A percentile compares a stretch with the other conserved stretches of the same genome.
phyloP scores from a whole-genome alignment of 2,329 filamentous ascomycete genomes.

The Exserohilum rostratum region DNA sequence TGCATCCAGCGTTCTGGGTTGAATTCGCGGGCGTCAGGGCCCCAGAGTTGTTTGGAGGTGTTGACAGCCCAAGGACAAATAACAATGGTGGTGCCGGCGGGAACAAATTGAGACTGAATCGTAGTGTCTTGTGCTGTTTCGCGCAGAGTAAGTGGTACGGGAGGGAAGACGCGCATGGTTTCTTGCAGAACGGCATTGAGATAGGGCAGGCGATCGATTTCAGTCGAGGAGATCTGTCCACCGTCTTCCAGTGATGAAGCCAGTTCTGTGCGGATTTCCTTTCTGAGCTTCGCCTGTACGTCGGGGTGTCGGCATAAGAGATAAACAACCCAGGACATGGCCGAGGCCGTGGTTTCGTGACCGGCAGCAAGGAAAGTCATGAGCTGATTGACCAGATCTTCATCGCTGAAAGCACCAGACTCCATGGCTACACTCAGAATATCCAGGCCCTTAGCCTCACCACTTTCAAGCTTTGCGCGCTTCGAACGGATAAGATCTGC shows the following conservation, averaged over 20 bases:
- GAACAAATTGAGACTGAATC: constrained; percentile 69
- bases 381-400: constrained; percentile 83
- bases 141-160: constrained; percentile 74
- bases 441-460: constrained; percentile 63
- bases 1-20: constrained; percentile 68
- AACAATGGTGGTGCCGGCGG: constrained; percentile 72
- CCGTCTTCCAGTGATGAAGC: constrained; percentile 49
- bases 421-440: constrained; percentile 82
- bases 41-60: constrained; percentile 73
- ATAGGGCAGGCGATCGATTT: constrained; percentile 78
- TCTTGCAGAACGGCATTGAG: constrained; percentile 78
- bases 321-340: constrained; percentile 62
- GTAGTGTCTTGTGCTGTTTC: constrained; percentile 68
- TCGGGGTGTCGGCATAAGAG: constrained; percentile 58
- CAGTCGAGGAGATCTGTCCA: constrained; percentile 56
- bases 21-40: constrained; percentile 74
- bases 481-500: constrained; percentile 73
- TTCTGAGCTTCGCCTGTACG: constrained; percentile 56
- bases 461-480: constrained; percentile 60
- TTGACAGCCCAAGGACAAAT: constrained; percentile 73
- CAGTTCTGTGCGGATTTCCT: constrained; percentile 57
- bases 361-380: constrained; percentile 86
- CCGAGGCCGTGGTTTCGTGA: constrained; percentile 63
- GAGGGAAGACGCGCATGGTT: constrained; percentile 73
- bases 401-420: constrained; percentile 76